A percentile compares a stretch with the other conserved stretches of the same genome.
Conservation (phyloP, 2,329 filamentous ascomycete species). For the Penicillium sp. region DNA sequence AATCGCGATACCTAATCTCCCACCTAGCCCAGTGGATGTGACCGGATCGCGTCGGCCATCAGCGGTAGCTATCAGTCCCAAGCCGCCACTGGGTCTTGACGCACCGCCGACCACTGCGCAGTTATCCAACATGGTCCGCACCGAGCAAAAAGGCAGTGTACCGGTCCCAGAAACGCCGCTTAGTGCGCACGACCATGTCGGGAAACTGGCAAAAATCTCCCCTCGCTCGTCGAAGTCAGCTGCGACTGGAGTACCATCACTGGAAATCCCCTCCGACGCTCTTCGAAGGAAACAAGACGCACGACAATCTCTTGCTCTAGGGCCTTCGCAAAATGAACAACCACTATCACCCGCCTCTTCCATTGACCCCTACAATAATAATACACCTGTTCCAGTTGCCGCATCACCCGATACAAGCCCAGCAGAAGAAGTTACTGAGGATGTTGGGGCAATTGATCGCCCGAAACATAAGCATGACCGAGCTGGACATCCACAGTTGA, state of each 20-base stretch:
- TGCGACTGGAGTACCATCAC: conserved; percentile 14
- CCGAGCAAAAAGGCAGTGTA: conserved; percentile 17
- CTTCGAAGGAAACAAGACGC: conserved; percentile 30
- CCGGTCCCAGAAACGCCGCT: conserved; percentile 24
- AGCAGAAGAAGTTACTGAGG: conserved; percentile 56
- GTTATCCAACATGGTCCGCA: conserved; percentile 53
- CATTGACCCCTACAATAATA: conserved; percentile 65
- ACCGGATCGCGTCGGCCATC: conserved; percentile 7
- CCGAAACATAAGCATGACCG: conserved; percentile 27
- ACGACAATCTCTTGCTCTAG: conserved; percentile 30
- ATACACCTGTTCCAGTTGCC: conserved; percentile 67
- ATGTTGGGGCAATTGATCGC: conserved; percentile 47
- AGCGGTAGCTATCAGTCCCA: conserved; percentile 10
- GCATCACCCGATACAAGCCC: conserved; percentile 73
- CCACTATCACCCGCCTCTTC: conserved; percentile 62
- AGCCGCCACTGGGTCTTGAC: conserved; percentile 13
- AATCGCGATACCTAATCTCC: conserved; percentile 7
- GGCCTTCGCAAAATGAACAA: conserved; percentile 34
- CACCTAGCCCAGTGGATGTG: conserved; percentile 11
- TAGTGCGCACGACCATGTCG: conserved; percentile 26
- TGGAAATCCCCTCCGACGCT: conserved; percentile 18
- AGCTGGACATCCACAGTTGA: conserved; percentile 26
- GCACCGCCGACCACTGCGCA: conserved; percentile 38
- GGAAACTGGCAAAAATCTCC: conserved; percentile 19
- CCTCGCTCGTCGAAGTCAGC: conserved; percentile 21